Base-by-base conservation (phyloP, 2,329 filamentous ascomycete genomes). In the Thyridium curvatum region DNA sequence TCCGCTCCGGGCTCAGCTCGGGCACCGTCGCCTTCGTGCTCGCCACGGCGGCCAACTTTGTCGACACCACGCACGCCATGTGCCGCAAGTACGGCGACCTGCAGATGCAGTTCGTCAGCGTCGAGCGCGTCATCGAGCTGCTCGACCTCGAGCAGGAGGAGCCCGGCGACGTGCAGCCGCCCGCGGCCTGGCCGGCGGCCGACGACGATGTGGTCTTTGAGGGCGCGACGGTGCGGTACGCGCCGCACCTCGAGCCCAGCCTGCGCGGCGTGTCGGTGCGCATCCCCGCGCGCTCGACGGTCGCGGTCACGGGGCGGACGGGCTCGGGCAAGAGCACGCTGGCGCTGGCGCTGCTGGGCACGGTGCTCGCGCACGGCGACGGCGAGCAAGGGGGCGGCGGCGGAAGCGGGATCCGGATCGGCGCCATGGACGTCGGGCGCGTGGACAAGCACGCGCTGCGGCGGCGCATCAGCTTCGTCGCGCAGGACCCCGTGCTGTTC, bases 21-120 rank as follows among this genome's bases (percentile, higher is more conserved):
- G 89, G 89, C 3, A 68, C 91, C 2, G 84, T 88, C 1, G 89
- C 87, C 7, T 95, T 95, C 52, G 83, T 94, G 1, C 71, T 95
- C 4, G 80, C 86, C 1, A 79, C 84, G 0, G 84, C 85, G 0
- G 71, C 74, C 6, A 77, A 74, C 42, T 84, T 86, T 46, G 85
- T 91, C 14, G 60, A 66, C 9, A 73, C 80, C 8, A 91, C 85
- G 0, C 85, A 90, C 52, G 65, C 68, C 2, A 72, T 94, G 0
- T 95, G 89, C 59, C 79, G 79, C 43, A 76, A 79, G 41, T 94
- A 94, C 51, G 89, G 89, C 3, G 79, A 86, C 52, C 71, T 95
- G 2, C 88, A 95, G 56, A 89, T 95, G 75, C 84, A 94, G 54
- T 94, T 94, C 48, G 88, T 94, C 0, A 90, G 85, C 0, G 86